A percentile compares a stretch with the other conserved stretches of the same genome.
These are phyloP conservation scores for Aspergillus sp. DNA, from an alignment of 2,329 filamentous ascomycete species.

Conservation along the genomic window DNA sequence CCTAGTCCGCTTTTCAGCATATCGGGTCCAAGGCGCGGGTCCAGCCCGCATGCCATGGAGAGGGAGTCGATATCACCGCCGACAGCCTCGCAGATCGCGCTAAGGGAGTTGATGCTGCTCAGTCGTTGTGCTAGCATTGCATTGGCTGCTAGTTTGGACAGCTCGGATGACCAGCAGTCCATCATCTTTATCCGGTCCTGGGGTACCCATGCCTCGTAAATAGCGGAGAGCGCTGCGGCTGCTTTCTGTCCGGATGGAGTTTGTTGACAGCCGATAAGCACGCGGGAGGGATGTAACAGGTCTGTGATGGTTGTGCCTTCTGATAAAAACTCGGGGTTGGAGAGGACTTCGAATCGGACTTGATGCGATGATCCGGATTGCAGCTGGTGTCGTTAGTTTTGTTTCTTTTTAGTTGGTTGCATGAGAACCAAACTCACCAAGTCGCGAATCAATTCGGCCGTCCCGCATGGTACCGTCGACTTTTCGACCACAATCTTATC, in stretches of 20 bases:
- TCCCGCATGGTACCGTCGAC: conserved; percentile 69
- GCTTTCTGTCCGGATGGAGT: conserved; percentile 56
- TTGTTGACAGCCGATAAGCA: conserved; percentile 63
- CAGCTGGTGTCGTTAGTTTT: conserved; percentile 3
- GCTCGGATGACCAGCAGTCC: conserved; percentile 69
- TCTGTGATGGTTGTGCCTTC: conserved; percentile 69
- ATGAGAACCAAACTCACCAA: conserved; percentile 46
- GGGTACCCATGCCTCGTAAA: conserved; percentile 67
- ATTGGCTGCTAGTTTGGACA: conserved; percentile 72
- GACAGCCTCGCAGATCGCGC: conserved; percentile 67
- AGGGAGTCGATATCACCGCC: conserved; percentile 69
- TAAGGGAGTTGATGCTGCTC: conserved; percentile 71
- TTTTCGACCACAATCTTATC: conserved; percentile 75
- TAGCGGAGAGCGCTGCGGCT: conserved; percentile 54
- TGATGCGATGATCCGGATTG: conserved; percentile 45
- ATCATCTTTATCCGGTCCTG: conserved; percentile 60
- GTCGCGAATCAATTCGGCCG: conserved; percentile 61
- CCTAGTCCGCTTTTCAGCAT: conserved; percentile 68
- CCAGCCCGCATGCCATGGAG: conserved; percentile 58
- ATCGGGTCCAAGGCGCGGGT: conserved; percentile 63
- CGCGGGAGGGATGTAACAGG: conserved; percentile 62
- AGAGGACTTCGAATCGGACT: conserved; percentile 66
- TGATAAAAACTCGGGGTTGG: conserved; percentile 74
- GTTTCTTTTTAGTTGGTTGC: neutral
- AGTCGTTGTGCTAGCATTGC: conserved; percentile 74